Base-by-base conservation (phyloP, 1,139 yeast genomes). In the Suhomyces taliae region DNA sequence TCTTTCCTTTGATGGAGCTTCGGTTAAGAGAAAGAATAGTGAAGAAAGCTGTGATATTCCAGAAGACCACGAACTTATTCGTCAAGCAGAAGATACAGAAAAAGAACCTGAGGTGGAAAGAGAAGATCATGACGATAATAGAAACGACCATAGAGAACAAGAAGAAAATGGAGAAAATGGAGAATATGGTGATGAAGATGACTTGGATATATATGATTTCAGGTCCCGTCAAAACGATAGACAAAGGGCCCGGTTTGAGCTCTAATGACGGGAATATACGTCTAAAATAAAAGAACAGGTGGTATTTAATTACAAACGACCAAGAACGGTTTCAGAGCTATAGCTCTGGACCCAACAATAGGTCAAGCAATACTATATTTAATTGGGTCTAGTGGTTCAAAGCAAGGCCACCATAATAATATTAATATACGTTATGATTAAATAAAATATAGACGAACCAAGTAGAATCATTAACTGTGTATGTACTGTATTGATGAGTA, bases 21-120 rank as follows among this genome's bases (percentile, higher is more conserved):
- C 50, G 12, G 48, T 48, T 6, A 43, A 43, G 14, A 34, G 36
- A 15, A 43, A 42, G 27, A 36, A 45, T 35, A 48, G 51, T 31
- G 53, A 51, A 11, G 48, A 50, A 41, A 46, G 41, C n/a, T 31
- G 47, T 10, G 53, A 45, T 26, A 40, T 41, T 14, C 49, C 47
- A 19, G 44, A 36, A 11, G 49, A 37, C 8, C 14, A 29, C 38
- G 33, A 37, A 24, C 26, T 29, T 32, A 32, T n/a, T 33, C 14
- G n/a, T 10, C 37, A 36, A 10, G 27, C 24, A 12, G 19, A 34
- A 8, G 33, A 12, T 15, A 32, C 24, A 11, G 34, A 37, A 9
- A n/a, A n/a, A 11, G 11, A 31, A 10, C n/a, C 11, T 2, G 34
- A 5, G 8, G 12, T 11, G n/a, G 34, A 32, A 11, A 31, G 35